phyloP scores from a whole-genome alignment of 768 basidiomycete genomes.

The Tulasnella sp. region DNA sequence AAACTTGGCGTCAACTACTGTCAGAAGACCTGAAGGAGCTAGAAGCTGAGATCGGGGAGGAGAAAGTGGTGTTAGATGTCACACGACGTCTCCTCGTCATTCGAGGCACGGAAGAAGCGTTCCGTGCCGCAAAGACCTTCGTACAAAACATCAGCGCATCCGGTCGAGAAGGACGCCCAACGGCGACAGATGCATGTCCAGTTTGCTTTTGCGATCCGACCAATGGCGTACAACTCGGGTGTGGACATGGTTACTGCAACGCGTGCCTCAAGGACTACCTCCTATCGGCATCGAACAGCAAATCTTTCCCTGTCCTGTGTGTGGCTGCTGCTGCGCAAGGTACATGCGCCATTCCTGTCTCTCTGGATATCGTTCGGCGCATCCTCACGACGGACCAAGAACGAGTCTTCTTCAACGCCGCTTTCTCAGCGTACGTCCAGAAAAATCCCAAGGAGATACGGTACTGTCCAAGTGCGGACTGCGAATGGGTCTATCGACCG shows the following conservation, averaged over 20 bases:
- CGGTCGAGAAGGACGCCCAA: neutral
- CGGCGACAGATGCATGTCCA: constrained; percentile 37
- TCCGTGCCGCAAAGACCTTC: constrained; percentile 24
- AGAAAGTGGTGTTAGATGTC: constrained; percentile 46
- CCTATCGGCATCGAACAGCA: constrained; percentile 43
- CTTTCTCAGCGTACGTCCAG: constrained; percentile 53
- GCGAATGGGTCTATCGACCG: constrained; percentile 58
- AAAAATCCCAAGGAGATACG: constrained; percentile 50
- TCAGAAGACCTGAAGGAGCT: constrained; percentile 38
- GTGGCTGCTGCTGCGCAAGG: constrained; percentile 44
- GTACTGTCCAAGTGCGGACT: constrained; percentile 73
- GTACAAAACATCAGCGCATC: constrained; percentile 16
- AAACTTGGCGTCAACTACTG: constrained; percentile 38
- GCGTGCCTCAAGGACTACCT: constrained; percentile 54
- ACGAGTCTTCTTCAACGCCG: constrained; percentile 43
- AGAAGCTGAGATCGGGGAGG: constrained; percentile 41
- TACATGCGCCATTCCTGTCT: constrained; percentile 46
- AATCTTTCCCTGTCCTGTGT: constrained; percentile 60
- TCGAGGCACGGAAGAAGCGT: constrained; percentile 43
- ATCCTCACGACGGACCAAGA: constrained; percentile 45
- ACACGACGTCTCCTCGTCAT: constrained; percentile 36
- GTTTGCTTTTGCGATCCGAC: constrained; percentile 55
- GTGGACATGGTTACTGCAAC: constrained; percentile 62
- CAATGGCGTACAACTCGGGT: constrained; percentile 43
- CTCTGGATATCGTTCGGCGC: constrained; percentile 40